Base-by-base conservation (phyloP, 2,329 filamentous ascomycete species). In the Fusarium sp. region DNA sequence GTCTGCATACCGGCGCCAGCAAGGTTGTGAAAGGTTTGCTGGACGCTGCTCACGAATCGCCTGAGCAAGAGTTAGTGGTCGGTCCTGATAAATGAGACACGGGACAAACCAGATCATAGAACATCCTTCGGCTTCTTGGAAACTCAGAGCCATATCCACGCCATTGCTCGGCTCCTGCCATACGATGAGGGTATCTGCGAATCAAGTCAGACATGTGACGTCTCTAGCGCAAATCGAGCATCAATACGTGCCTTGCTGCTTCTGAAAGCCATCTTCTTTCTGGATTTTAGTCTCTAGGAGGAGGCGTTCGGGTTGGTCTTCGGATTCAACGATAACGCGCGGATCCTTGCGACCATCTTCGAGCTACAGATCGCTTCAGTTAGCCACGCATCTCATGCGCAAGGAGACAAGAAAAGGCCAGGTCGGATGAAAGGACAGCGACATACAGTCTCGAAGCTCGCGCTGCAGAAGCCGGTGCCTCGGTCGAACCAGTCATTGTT, bases 401-500 rank as follows among this genome's bases (percentile, higher is more conserved):
- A 75, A 60, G 45, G 67, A 66, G 69, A 66, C 62, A 22, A 37
- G n/a, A 24, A 54, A 63, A 63, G 38, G 42, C 50, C 42, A 68
- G n/a, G 54, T 54, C 50, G 66, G 56, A 42, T 47, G 61, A 65
- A 62, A 35, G 71, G 67, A 70, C n/a, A 62, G 42, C 60, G 82
- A 67, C 93, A 83, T 90, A 96, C 93, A 82, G 91, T 89, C 73
- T 92, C 85, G 74, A 93, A 90, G 74, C 91, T 89, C 57, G 95
- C 95, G 69, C 91, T 94, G 83, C 96, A 98, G 84, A 98, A 98
- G 72, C 96, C 96, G 57, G 96, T 99, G 74, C 96, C 96, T 80
- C 96, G 90, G 85, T 99, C 96, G 82, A 96, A 98, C 96, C 96
- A 99, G 90, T 98, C 96, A 89, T 97, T 98, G 85, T 98, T 95